A percentile compares a stretch with the other conserved stretches of the same genome.
Evolutionary conservation across 129 eudicot genomes (phyloP).

Genomic region (Cynara cardunculus): DNA sequence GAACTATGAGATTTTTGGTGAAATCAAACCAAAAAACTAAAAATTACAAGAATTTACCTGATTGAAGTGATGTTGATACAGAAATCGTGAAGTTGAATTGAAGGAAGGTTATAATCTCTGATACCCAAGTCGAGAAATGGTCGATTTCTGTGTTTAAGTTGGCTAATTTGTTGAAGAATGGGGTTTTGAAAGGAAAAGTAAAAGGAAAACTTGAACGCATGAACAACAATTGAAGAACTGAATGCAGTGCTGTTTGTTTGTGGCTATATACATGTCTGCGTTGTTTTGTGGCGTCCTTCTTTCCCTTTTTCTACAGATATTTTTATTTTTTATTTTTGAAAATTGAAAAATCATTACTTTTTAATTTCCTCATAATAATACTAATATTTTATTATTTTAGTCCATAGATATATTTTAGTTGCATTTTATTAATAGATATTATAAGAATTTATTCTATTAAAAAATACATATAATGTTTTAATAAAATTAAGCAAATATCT

Average conservation of each 20-base stretch:
- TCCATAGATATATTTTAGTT: too few relatives aligned
- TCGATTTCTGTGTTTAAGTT: neutral
- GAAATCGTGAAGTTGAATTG: neutral
- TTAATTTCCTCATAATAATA: neutral
- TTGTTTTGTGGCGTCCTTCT: neutral
- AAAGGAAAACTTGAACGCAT: conserved; percentile 15
- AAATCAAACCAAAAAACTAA: neutral
- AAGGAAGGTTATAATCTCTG: neutral
- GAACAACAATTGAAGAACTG: conserved; percentile 9
- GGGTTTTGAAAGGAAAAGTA: neutral
- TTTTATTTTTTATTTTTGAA: neutral
- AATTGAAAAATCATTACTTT: neutral
- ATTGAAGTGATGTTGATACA: conserved; percentile 10
- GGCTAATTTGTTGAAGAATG: neutral
- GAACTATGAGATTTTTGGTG: neutral
- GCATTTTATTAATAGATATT: too few relatives aligned
- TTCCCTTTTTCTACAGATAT: neutral
- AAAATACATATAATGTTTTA: too few relatives aligned
- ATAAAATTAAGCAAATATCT: neutral
- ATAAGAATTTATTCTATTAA: too few relatives aligned
- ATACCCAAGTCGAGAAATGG: conserved; percentile 1
- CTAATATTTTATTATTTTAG: too few relatives aligned
- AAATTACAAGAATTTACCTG: conserved; percentile 11
- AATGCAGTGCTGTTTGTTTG: conserved; percentile 13
- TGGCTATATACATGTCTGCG: conserved; percentile 31